Base-by-base conservation (phyloP, 768 basidiomycete species). In the Termitomyces sp. region DNA sequence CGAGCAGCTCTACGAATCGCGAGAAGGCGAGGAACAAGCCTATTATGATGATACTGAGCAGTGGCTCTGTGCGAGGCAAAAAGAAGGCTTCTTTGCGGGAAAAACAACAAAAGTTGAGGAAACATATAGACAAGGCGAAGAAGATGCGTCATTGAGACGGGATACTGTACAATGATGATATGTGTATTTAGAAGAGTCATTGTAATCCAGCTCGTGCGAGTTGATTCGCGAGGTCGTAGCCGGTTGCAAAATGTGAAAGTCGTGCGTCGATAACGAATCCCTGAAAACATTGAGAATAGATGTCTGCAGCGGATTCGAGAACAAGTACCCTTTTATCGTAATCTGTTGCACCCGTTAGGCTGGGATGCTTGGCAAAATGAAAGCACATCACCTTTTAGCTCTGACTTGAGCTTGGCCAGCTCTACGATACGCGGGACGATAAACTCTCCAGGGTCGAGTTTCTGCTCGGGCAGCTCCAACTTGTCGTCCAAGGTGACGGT, bases 11-110 rank as follows among this genome's bases (percentile, higher is more conserved):
- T 56, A 96, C 94, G 34, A 97, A 97, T 71, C 79, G 85, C 67
- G 92, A 96, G 75, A 97, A 97, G 82, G 83, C 86, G 39, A 82
- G 89, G 69, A 94, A 95, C 71, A 97, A 98, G 71, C 94, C 94
- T 26, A 82, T 96, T 63, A 95, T 96, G 94, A 94, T 93, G 92
- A 86, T 92, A 54, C 73, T 93, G 60, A 79, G 86, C 51, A 91
- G 88, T 58, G 81, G 80, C 1, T 84, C 85, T 1, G 89, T 93
- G n/a, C 77, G 79, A 62, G 78, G 89, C 1, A 93, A 94, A 76
- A 92, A 90, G 76, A 91, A 88, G 74, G 86, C 85, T 24, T 88
- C 86, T 0, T 70, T 94, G 65, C 77, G 85, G 63, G 87, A 93
- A 59, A 94, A 93, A 70, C 92, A 94, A 70, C 84, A 80, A 64